phyloP scores from a whole-genome alignment of 148 eudicot species.

The Chenopodium formosanum region DNA sequence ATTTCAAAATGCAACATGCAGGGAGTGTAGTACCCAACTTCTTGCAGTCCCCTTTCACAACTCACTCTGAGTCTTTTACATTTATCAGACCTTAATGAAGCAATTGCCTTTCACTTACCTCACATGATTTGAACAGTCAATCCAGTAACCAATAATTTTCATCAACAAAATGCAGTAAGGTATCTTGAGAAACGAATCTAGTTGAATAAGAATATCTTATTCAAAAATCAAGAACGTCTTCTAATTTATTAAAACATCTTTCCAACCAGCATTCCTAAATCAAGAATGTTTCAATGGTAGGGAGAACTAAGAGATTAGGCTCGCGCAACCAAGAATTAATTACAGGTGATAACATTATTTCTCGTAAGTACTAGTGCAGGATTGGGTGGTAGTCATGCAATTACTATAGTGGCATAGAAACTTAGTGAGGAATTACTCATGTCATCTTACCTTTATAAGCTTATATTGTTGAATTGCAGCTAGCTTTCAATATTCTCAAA shows the following conservation, averaged over 20 bases:
- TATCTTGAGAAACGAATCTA: neutral
- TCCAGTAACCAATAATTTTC: slow-evolving; percentile 58
- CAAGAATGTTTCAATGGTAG: neutral
- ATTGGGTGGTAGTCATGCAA: too few relatives aligned
- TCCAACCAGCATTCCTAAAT: neutral
- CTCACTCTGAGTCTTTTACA: slow-evolving; percentile 63
- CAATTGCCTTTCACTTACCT: slow-evolving; percentile 63
- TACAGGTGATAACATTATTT: neutral
- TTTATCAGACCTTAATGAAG: slow-evolving; percentile 67
- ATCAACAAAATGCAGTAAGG: neutral
- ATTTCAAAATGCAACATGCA: slow-evolving; percentile 74
- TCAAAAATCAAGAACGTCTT: neutral
- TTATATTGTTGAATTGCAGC: slow-evolving; percentile 55
- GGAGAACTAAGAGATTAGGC: neutral
- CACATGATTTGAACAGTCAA: slow-evolving; percentile 90
- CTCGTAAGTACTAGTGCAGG: neutral
- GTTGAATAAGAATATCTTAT: neutral
- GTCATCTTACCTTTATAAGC: slow-evolving; percentile 56
- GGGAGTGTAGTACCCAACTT: slow-evolving; percentile 74
- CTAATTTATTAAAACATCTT: too few relatives aligned
- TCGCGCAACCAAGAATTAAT: neutral
- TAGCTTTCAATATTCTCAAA: slow-evolving; percentile 64
- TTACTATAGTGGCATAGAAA: neutral
- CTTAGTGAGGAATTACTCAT: neutral
- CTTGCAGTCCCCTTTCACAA: slow-evolving; percentile 62